Evolutionary conservation across 345 rosid genomes (phyloP), one percentile per base, ranked within the genome.

Genomic region (Cardamine chenopodiifolia): DNA sequence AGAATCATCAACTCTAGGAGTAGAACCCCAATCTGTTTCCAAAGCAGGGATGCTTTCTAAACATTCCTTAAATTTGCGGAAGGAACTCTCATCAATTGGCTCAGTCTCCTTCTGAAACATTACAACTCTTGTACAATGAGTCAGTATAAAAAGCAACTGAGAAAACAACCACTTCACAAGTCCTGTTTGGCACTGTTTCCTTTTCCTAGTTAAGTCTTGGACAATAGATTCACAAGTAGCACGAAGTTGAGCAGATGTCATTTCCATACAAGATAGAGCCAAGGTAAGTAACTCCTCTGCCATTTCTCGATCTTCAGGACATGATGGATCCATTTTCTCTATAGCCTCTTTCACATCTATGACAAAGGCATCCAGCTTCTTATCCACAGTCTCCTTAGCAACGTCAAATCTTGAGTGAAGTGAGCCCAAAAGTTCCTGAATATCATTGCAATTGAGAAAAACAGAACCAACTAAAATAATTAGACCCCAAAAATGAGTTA

Each of bases 51-150:
- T 81, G 23, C 90, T 84, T 42, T 90, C 96, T 72, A 90, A 77
- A 72, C 96, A 90, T 80, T 85, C 84, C 86, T 78, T 90, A 73
- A 90, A 84, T 62, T 82, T 88, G 8, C 74, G 81, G 78, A 90
- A 73, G 70, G 93, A 86, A 26, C 80, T 82, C 79, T 86, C 88
- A 67, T 87, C 87, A 72, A 87, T 86, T 1, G 90, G 88, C 78
- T 85, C 85, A 20, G 80, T 80, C 70, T 84, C 96, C 69, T 90
- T 90, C 83, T 87, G 91, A 77, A 85, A 88, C 80, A 84, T 85
- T 72, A 90, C 78, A 61, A 88, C 78, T 74, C 96, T 88, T 49
- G 96, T 90, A 83, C 90, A 88, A 60, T 90, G 89, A 40, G 91
- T 88, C 85, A 90, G 72, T 78, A 90, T 87, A 68, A 87, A 90